Base-by-base conservation (phyloP, 352 stramenopile genomes). In the Globisporangium uncinulatum region DNA sequence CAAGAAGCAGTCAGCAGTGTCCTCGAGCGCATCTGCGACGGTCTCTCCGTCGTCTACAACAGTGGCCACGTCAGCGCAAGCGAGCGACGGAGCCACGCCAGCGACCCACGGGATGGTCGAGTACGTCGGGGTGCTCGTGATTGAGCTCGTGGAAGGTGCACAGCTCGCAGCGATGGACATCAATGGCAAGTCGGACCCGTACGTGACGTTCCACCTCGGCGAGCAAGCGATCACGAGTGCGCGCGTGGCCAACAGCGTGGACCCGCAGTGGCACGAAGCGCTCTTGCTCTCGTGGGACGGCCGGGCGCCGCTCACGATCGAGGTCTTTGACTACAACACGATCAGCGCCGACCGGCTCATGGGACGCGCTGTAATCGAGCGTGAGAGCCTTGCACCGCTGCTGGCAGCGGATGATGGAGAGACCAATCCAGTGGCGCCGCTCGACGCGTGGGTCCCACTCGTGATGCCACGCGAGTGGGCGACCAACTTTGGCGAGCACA, bases 261-360 rank as follows among this genome's bases (percentile, higher is more conserved):
- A 86, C 36, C 83, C 83, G 44, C 67, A 69, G 4, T 93, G 80
- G 83, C 61, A 71, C 41, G 68, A 93, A 62, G 83, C 71, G 58
- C 74, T 91, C 1, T 69, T 89, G 76, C 70, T 93, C 4, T 93
- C 83, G 31, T 93, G 83, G 83, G 80, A 93, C 47, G 83, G 83
- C 50, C 51, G 52, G 44, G 83, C 83, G 56, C 76, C 83, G 8
- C 69, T 93, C 1, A 57, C 82, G 43, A 76, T 71, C 15, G 79
- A 93, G 56, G 61, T 93, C 17, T 87, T 77, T 52, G 81, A 89
- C 61, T 67, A 85, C 67, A 89, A 91, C 63, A 86, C 73, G 39
- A 61, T 93, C 24, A 76, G 69, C 7, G 67, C 72, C 8, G 79
- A 91, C 54, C 74, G 83, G 0, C 63, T 64, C 39, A 90, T 93